Percentiles rank a stretch among this genome's conserved stretches.
Conservation (phyloP, 2,329 filamentous ascomycete species). For the Fusarium sp. region DNA sequence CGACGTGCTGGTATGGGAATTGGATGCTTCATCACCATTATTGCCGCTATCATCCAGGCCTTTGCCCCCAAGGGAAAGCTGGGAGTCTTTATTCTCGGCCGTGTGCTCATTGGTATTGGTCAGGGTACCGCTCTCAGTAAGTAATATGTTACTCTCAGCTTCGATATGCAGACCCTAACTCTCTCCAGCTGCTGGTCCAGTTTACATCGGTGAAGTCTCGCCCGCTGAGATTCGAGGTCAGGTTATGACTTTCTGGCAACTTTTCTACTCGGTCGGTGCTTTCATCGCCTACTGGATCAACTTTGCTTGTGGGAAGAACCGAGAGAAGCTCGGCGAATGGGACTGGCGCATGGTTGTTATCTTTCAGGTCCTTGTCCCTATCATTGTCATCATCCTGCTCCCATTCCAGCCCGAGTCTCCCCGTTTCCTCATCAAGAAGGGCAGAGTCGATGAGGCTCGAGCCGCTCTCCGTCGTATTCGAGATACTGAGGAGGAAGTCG, state of each 20-base stretch:
- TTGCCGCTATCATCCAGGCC: slow-evolving; percentile 76
- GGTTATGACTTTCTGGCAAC: slow-evolving; percentile 76
- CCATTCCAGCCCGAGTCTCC: slow-evolving; percentile 77
- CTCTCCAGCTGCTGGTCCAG: slow-evolving; percentile 69
- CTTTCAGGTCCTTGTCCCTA: slow-evolving; percentile 77
- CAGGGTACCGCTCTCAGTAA: slow-evolving; percentile 73
- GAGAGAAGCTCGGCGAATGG: slow-evolving; percentile 71
- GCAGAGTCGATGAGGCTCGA: slow-evolving; percentile 71
- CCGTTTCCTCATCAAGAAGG: slow-evolving; percentile 74
- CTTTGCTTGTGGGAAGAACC: slow-evolving; percentile 70
- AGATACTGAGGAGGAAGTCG: slow-evolving; percentile 73
- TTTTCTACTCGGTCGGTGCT: slow-evolving; percentile 72
- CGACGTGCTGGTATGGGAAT: slow-evolving; percentile 74
- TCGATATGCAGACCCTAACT: neutral
- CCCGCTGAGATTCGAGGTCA: slow-evolving; percentile 73
- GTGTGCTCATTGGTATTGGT: slow-evolving; percentile 76
- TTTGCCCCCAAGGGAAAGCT: slow-evolving; percentile 72
- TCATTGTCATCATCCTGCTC: slow-evolving; percentile 70
- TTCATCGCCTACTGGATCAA: slow-evolving; percentile 68
- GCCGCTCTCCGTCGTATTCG: slow-evolving; percentile 70
- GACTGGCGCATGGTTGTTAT: slow-evolving; percentile 80
- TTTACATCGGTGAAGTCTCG: slow-evolving; percentile 77
- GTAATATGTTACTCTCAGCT: neutral
- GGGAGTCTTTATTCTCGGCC: slow-evolving; percentile 75
- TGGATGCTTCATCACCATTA: slow-evolving; percentile 73